Base-by-base conservation (phyloP, 495 filamentous ascomycete genomes). In the Bacidia gigantensis region DNA sequence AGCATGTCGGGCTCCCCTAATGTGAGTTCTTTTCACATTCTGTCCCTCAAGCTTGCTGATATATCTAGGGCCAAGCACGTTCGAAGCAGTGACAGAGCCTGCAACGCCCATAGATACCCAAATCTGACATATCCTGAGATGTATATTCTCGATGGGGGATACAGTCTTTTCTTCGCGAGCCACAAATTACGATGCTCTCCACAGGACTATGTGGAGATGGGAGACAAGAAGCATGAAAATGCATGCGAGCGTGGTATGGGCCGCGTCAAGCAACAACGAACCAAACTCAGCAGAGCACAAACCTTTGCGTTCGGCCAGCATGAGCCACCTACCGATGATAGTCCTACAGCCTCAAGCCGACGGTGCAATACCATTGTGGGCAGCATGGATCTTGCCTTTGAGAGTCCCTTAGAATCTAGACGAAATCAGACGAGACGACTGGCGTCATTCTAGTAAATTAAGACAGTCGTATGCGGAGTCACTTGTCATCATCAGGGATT, bases 121-220 rank as follows among this genome's bases (percentile, higher is more conserved):
- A 74, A 75, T 25, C 81, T 99, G 24, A 86, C 80, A 20, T 99
- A 95, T 58, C 93, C 93, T 0, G 93, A 99, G 58, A 77, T 97
- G 49, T 99, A 97, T 67, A 92, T 99, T 60, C 74, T 99, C 23
- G 88, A 97, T 41, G 93, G 93, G 41, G 93, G 93, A 20, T 99
- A 99, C 67, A 94, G 86, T 63, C 74, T 80, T 0, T 99, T 99
- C 72, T 99, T 89, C 67, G 64, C 74, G 12, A 70, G 84, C 49
- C 78, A 95, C 63, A 80, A 80, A 41, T 66, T 74, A 11, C 79
- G 87, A 41, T 99, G 93, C 70, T 87, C 79, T 52, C 92, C 92
- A 9, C 89, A 94, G 61, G 85, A 89, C 55, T 99, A 99, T 59
- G 86, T 97, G 24, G 86, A 89, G 66, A 99, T 99, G 93, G 81